phyloP scores from a whole-genome alignment of 2,329 filamentous ascomycete species.

The Venturia oleaginea region DNA sequence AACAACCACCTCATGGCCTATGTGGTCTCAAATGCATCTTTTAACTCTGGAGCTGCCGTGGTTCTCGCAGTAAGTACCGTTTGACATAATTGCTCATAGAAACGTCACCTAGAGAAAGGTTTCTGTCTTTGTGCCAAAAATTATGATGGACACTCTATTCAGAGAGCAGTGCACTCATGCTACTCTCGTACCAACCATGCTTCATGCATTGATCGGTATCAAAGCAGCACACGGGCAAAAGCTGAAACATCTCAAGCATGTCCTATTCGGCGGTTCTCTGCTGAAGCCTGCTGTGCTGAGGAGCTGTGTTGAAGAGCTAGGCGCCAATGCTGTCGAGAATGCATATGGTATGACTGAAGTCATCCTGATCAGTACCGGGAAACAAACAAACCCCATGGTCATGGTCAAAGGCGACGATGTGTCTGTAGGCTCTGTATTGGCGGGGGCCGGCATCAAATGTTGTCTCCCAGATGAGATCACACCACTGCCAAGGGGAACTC shows the following conservation, averaged over 20 bases:
- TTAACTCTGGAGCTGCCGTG: slow-evolving; percentile 15
- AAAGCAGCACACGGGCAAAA: slow-evolving; percentile 22
- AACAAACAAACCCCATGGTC: slow-evolving; percentile 31
- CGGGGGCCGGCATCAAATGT: slow-evolving; percentile 21
- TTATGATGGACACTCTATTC: slow-evolving; percentile 26
- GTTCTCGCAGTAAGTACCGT: slow-evolving; percentile 10
- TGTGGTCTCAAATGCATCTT: slow-evolving; percentile 13
- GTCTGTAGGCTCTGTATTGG: slow-evolving; percentile 32
- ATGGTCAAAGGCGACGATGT: slow-evolving; percentile 27
- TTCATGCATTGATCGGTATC: slow-evolving; percentile 24
- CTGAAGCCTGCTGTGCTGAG: slow-evolving; percentile 29
- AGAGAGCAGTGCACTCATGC: slow-evolving; percentile 25
- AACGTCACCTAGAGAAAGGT: slow-evolving; percentile 21
- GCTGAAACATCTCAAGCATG: slow-evolving; percentile 23
- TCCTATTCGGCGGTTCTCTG: slow-evolving; percentile 28
- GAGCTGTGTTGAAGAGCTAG: slow-evolving; percentile 26
- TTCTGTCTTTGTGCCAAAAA: slow-evolving; percentile 24
- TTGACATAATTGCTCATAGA: neutral
- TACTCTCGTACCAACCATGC: slow-evolving; percentile 26
- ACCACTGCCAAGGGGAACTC: slow-evolving; percentile 24
- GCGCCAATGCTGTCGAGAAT: slow-evolving; percentile 27
- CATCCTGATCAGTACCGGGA: slow-evolving; percentile 27
- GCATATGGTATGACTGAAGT: slow-evolving; percentile 41
- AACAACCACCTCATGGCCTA: slow-evolving; percentile 16
- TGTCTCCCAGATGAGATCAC: slow-evolving; percentile 26